Percentiles rank a stretch among this genome's conserved stretches.
Conservation (phyloP, 306 rosid species). For the Lupinus albus region DNA sequence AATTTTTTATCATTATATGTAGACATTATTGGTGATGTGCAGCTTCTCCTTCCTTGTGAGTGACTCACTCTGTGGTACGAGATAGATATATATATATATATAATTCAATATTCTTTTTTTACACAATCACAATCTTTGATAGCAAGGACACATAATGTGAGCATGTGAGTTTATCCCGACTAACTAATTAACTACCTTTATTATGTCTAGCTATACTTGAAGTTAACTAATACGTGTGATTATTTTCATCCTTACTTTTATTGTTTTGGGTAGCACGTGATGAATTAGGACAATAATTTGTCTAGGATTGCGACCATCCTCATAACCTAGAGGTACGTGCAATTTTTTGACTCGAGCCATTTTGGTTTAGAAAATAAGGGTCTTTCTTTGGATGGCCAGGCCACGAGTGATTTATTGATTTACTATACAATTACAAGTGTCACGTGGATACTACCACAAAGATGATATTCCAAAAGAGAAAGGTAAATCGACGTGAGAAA, state of each 20-base stretch:
- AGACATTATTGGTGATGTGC: not conserved
- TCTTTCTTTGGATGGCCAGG: not conserved
- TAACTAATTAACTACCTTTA: no score
- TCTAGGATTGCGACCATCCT: constrained; percentile 3
- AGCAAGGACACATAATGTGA: no score
- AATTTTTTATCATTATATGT: constrained; percentile 2
- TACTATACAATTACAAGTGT: not conserved
- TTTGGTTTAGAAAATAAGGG: not conserved
- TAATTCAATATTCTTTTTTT: no score
- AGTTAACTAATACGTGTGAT: no score
- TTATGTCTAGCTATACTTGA: no score
- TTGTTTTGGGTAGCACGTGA: not conserved
- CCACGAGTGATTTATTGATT: not conserved
- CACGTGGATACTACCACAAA: constrained; percentile 27
- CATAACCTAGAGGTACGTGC: not conserved
- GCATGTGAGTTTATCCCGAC: no score
- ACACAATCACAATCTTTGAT: no score
- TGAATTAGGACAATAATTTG: not conserved
- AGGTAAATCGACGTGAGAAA: constrained; percentile 11
- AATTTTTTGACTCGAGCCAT: not conserved
- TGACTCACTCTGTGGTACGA: not conserved
- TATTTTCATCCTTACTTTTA: not conserved
- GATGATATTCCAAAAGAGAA: constrained; percentile 10
- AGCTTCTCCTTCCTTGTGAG: not conserved
- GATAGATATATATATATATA: no score